These are phyloP conservation scores for Pseudogymnoascus sp. DNA, from an alignment of 2,329 filamentous ascomycete species.

Conservation along the genomic window DNA sequence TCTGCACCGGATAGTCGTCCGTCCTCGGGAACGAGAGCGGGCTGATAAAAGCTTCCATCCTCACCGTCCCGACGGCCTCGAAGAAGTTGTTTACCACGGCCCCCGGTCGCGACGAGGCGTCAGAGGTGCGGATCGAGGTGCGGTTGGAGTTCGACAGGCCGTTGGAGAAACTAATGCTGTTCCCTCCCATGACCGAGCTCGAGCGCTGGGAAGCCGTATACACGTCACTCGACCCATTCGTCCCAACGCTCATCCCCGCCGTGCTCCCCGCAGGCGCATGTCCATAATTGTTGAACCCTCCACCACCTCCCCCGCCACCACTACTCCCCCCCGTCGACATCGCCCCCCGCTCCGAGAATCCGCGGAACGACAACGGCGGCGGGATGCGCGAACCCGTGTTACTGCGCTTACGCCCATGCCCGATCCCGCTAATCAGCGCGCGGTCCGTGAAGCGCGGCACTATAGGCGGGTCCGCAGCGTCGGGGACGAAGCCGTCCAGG, in stretches of 20 bases:
- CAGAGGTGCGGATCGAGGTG: conserved; percentile 25
- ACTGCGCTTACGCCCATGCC: conserved; percentile 77
- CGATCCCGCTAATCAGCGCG: conserved; percentile 14
- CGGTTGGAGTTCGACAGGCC: conserved; percentile 34
- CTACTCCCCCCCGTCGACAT: conserved; percentile 30
- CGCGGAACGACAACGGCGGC: conserved; percentile 66
- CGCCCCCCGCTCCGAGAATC: conserved; percentile 48
- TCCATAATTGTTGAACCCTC: conserved; percentile 26
- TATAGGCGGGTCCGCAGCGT: conserved; percentile 61
- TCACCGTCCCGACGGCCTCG: conserved; percentile 79
- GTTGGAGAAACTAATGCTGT: conserved; percentile 28
- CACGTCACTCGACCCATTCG: conserved; percentile 51
- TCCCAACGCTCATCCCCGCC: conserved; percentile 48
- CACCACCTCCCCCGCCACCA: conserved; percentile 9
- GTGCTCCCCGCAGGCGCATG: conserved; percentile 44
- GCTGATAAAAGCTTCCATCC: conserved; percentile 94
- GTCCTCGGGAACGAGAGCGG: conserved; percentile 37
- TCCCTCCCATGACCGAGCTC: conserved; percentile 31
- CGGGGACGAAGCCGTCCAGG: conserved; percentile 26
- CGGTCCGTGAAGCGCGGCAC: conserved; percentile 62
- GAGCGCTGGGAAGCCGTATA: conserved; percentile 46
- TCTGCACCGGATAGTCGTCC: conserved; percentile 26
- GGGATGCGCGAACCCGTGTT: conserved; percentile 72
- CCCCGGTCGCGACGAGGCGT: conserved; percentile 24
- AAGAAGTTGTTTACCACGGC: conserved; percentile 50